A percentile compares a stretch with the other conserved stretches of the same genome.
phyloP scores from a whole-genome alignment of 805 yeast genomes.

The Spathaspora passalidarum region DNA sequence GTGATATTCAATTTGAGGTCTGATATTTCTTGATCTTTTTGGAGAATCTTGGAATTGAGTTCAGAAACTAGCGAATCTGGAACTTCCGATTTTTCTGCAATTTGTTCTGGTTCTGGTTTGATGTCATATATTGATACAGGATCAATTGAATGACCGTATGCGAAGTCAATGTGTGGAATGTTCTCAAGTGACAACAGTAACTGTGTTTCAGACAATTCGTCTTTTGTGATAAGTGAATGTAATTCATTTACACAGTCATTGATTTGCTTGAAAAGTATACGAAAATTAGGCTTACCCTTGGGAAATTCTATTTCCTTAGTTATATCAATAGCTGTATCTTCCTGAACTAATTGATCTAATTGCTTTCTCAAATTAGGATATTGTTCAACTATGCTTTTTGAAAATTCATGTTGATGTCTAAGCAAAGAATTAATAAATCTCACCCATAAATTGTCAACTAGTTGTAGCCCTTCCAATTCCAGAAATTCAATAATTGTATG shows the following conservation, averaged over 20 bases:
- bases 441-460: background rate
- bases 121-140: no score
- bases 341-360: no score
- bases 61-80: background rate
- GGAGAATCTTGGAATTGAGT: constrained; percentile 1
- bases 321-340: background rate
- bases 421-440: background rate
- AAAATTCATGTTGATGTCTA: background rate
- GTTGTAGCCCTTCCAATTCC: background rate
- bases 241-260: background rate
- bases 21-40: constrained; percentile 30
- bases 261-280: background rate
- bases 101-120: background rate
- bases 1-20: constrained; percentile 46
- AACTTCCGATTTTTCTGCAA: background rate
- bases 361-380: no score
- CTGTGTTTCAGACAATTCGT: no score
- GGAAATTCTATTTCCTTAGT: background rate
- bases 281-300: background rate
- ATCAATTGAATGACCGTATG: no score
- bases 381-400: no score
- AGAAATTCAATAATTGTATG: background rate
- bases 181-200: no score
- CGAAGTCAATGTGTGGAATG: no score
- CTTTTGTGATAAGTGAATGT: no score